Base-by-base conservation (phyloP, 768 basidiomycete genomes). In the Pleurotus citrinopileatus region DNA sequence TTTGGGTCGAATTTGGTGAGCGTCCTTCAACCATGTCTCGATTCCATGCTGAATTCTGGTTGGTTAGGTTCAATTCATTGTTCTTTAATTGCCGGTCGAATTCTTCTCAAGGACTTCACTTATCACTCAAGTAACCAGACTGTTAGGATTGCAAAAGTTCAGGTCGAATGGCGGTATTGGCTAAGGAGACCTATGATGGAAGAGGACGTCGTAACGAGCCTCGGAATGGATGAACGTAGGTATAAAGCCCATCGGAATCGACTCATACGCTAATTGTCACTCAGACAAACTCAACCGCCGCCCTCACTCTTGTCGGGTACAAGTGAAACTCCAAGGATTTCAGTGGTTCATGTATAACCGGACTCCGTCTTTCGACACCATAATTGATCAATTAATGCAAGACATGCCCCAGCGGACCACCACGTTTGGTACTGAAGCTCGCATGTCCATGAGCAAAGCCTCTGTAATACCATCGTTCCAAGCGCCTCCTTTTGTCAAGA, bases 101-200 rank as follows among this genome's bases (percentile, higher is more conserved):
- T 98, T 47, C 79, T 95, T 19, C 76, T 98, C 61, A 93, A 91
- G 72, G 91, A 98, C 65, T 66, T 97, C 27, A 75, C 80, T 15
- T 98, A 98, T 67, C 84, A 96, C 67, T 95, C 94, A 1, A 89
- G 91, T 65, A 98, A 96, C 68, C 89, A 97, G 67, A 91, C 89
- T 17, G 76, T 95, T 40, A 84, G 84, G 57, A 78, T 94, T 47
- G 82, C 92, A 43, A 91, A 92, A 68, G 90, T 86, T 1, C 84
- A 92, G 63, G 68, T 98, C 44, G 88, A 88, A 59, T 98, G 95
- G 94, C 79, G 92, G 58, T 98, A 96, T 67, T 98, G 96, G 96
- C 78, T 92, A 44, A 84, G 93, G 54, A 73, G 79, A 36, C 88
- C 94, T 2, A 82, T 87, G 7, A 79, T 82, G n/a, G 87, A 87